Conservation (phyloP, 371 early-diverging fungal species). For the Haplosporangium sp. region DNA sequence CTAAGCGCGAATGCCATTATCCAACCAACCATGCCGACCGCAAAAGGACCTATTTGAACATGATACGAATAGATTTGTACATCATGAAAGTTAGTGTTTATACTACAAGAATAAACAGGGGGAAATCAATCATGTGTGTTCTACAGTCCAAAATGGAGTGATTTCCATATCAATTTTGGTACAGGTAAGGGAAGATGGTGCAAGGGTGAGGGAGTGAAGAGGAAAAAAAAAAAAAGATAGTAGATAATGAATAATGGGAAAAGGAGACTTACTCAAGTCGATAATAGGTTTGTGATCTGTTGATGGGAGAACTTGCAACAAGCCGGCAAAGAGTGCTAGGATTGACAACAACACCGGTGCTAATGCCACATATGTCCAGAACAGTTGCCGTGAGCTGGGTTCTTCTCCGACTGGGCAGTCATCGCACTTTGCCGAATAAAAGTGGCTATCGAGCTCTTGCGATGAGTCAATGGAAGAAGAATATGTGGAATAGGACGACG, state of each 20-base stretch:
- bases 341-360: constrained; percentile 30
- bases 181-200: no score
- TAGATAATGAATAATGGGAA: neutral
- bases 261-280: constrained; percentile 33
- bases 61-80: neutral
- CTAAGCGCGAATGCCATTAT: constrained; percentile 33
- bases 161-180: no score
- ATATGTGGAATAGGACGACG: constrained; percentile 40
- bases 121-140: no score
- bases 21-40: constrained; percentile 48
- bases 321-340: constrained; percentile 27
- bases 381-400: constrained; percentile 22
- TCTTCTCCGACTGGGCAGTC: constrained; percentile 1
- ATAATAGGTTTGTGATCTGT: constrained; percentile 15
- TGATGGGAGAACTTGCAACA: constrained; percentile 27
- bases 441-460: neutral
- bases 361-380: constrained; percentile 40
- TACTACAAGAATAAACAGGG: neutral
- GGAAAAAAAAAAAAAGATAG: neutral
- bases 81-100: neutral
- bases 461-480: constrained; percentile 32
- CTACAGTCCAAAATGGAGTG: no score
- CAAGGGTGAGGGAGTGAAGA: neutral
- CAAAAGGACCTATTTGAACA: constrained; percentile 30
- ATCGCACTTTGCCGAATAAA: neutral